Evolutionary conservation across 1,139 yeast genomes (phyloP).

Genomic region (Citeromyces siamensis): DNA sequence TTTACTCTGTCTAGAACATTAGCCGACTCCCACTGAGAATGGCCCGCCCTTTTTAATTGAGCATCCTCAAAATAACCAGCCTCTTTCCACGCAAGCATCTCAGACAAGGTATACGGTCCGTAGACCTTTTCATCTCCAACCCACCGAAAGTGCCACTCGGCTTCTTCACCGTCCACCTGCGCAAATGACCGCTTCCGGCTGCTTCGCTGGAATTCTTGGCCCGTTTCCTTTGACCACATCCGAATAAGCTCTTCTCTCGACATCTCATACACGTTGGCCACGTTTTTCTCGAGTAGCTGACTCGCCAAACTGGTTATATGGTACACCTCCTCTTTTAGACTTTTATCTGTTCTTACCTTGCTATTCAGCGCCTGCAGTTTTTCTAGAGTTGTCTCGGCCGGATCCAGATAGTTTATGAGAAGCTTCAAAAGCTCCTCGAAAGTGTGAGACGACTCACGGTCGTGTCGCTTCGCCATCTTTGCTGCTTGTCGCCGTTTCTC

Average conservation of each 20-base stretch:
- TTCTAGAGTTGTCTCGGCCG: conserved; percentile 57
- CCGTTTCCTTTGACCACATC: conserved; percentile 19
- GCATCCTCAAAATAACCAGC: conserved; percentile 30
- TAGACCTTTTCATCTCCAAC: conserved; percentile 31
- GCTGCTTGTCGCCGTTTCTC: conserved; percentile 13
- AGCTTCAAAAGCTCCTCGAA: conserved; percentile 20
- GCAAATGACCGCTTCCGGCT: conserved; percentile 1
- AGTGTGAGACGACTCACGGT: conserved; percentile 7
- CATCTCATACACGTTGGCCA: conserved; percentile 36
- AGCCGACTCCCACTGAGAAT: not conserved
- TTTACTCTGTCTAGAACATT: too few relatives aligned
- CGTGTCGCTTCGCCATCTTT: conserved; percentile 9
- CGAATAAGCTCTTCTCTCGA: conserved; percentile 50
- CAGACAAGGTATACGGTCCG: conserved; percentile 46
- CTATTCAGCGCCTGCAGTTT: conserved; percentile 34
- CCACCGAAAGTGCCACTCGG: conserved; percentile 55
- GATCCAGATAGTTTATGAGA: conserved; percentile 33
- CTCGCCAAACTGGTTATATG: conserved; percentile 40
- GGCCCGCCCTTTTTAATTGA: conserved; percentile 18
- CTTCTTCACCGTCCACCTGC: conserved; percentile 10
- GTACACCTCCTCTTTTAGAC: conserved; percentile 17
- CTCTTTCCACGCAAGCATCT: conserved; percentile 50
- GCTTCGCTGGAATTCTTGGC: conserved; percentile 6
- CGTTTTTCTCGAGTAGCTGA: conserved; percentile 26
- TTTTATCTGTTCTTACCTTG: too few relatives aligned